A percentile compares a stretch with the other conserved stretches of the same genome.
phyloP scores from a whole-genome alignment of 768 basidiomycete genomes.

The Naganishia vaughanmartiniae region DNA sequence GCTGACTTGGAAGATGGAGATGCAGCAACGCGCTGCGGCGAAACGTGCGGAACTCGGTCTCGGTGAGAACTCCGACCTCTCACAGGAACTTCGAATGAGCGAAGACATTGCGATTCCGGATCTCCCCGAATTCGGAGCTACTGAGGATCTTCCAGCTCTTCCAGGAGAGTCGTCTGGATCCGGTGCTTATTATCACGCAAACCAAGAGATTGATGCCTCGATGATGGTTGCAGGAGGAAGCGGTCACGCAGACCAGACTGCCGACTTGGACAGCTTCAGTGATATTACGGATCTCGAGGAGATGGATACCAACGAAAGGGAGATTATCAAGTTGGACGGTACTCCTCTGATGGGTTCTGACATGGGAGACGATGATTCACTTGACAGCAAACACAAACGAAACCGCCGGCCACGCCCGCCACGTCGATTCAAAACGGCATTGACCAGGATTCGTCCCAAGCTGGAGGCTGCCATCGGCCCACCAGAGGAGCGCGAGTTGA shows the following conservation, averaged over 20 bases:
- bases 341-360: conserved; percentile 9
- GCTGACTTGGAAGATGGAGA: conserved; percentile 22
- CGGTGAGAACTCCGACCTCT: conserved; percentile 3
- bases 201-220: background rate
- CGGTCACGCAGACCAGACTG: conserved; percentile 15
- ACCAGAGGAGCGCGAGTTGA: conserved; percentile 14
- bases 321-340: conserved; percentile 21
- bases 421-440: conserved; percentile 33
- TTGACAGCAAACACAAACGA: conserved; percentile 17
- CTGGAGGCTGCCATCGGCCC: conserved; percentile 28
- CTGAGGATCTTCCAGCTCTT: conserved; percentile 20
- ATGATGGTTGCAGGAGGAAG: background rate
- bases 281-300: conserved; percentile 34
- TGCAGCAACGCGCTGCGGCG: conserved; percentile 21
- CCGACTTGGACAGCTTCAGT: conserved; percentile 23
- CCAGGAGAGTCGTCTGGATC: conserved; percentile 10
- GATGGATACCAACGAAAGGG: conserved; percentile 28
- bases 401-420: conserved; percentile 29
- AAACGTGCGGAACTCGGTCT: conserved; percentile 25
- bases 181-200: background rate
- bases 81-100: conserved; percentile 8
- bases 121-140: conserved; percentile 18
- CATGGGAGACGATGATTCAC: conserved; percentile 10
- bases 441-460: conserved; percentile 32
- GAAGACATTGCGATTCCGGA: conserved; percentile 20